Evolutionary conservation across 768 basidiomycete genomes (phyloP).

Genomic region (Lepiota subincarnata): DNA sequence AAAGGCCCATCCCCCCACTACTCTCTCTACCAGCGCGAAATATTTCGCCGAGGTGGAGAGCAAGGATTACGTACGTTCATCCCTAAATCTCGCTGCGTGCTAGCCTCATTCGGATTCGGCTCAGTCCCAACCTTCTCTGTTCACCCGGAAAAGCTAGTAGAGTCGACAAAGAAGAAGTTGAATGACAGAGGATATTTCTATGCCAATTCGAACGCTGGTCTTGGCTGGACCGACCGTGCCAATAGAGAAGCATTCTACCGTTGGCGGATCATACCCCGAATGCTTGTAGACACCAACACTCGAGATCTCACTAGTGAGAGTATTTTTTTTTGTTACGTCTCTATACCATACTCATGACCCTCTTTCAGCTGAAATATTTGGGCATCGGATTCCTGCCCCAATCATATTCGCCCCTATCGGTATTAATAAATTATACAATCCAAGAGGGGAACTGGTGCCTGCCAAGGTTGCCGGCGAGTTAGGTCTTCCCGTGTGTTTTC

Average conservation of each 20-base stretch:
- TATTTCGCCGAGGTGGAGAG: conserved; percentile 38
- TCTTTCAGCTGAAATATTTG: conserved; percentile 39
- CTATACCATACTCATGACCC: background rate
- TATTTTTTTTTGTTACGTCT: background rate
- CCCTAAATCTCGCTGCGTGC: background rate
- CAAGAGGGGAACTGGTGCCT: conserved; percentile 39
- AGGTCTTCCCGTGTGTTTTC: conserved; percentile 21
- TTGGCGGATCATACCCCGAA: conserved; percentile 52
- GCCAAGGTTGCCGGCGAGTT: conserved; percentile 43
- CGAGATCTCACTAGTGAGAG: conserved; percentile 42
- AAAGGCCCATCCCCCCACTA: conserved; percentile 45
- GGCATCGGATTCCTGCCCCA: conserved; percentile 45
- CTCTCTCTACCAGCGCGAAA: conserved; percentile 47
- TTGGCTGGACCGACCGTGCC: conserved; percentile 48
- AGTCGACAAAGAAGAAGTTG: conserved; percentile 18
- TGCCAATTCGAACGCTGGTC: conserved; percentile 49
- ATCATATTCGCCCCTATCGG: conserved; percentile 55
- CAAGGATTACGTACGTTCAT: conserved; percentile 29
- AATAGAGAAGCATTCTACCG: conserved; percentile 53
- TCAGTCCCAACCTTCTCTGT: conserved; percentile 8
- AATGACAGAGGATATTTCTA: conserved; percentile 47
- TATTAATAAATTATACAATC: conserved; percentile 47
- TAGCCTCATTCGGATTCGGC: no score
- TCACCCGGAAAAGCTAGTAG: conserved; percentile 26
- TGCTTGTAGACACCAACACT: conserved; percentile 45